These are phyloP conservation scores for Clathrus columnatus DNA, from an alignment of 768 basidiomycete genomes.

Conservation along the genomic window DNA sequence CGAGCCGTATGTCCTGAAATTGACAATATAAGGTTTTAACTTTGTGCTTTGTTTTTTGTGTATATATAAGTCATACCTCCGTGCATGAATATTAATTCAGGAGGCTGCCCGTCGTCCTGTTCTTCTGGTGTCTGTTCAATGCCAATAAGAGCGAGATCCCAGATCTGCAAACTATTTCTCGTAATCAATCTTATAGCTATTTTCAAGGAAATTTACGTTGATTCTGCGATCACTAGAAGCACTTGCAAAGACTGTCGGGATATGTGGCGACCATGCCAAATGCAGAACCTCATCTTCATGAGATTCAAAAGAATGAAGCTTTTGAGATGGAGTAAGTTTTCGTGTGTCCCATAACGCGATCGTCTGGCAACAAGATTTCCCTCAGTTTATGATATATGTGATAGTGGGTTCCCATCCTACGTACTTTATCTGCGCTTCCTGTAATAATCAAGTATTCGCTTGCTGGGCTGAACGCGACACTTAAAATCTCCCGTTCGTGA, in stretches of 20 bases:
- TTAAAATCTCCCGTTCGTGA: slow-evolving; percentile 84
- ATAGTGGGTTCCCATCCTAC: too few relatives aligned
- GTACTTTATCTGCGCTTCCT: slow-evolving; percentile 88
- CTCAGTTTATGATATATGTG: background rate
- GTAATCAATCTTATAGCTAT: background rate
- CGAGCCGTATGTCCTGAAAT: slow-evolving; percentile 73
- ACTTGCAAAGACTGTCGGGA: slow-evolving; percentile 86
- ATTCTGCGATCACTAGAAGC: slow-evolving; percentile 89
- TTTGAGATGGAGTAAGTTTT: slow-evolving; percentile 46
- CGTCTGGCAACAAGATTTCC: slow-evolving; percentile 43
- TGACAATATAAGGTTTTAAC: background rate
- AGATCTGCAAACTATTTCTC: slow-evolving; percentile 42
- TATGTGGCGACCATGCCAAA: slow-evolving; percentile 92
- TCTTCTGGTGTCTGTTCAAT: slow-evolving; percentile 97
- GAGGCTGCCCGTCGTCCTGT: slow-evolving; percentile 88
- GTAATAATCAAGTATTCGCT: slow-evolving; percentile 75
- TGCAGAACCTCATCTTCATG: slow-evolving; percentile 95
- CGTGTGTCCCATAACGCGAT: slow-evolving; percentile 84
- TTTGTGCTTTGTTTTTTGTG: background rate
- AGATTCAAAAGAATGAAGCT: slow-evolving; percentile 83
- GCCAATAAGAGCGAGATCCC: slow-evolving; percentile 89
- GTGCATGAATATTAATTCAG: slow-evolving; percentile 92
- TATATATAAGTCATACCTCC: slow-evolving; percentile 49
- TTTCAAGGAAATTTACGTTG: slow-evolving; percentile 31
- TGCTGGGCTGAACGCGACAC: slow-evolving; percentile 84